phyloP scores from a whole-genome alignment of 2,329 filamentous ascomycete genomes.

The Didymosphaeria variabile region DNA sequence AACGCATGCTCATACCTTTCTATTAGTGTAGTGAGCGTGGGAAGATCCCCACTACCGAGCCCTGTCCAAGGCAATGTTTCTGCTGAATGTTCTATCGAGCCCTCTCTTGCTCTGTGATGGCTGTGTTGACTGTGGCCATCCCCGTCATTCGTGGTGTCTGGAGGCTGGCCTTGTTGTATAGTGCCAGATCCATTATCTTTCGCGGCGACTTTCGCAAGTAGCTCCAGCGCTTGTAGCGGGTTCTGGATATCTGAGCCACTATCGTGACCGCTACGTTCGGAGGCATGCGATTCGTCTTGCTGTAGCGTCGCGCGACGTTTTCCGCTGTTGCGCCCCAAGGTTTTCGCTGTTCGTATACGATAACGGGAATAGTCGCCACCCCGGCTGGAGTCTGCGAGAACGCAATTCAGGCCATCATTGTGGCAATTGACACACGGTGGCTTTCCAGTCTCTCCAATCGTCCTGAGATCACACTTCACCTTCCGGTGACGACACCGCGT shows the following conservation, averaged over 20 bases:
- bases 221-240: slow-evolving; percentile 14
- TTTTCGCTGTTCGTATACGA: neutral
- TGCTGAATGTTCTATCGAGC: neutral
- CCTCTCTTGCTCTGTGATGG: neutral
- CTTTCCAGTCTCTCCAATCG: slow-evolving; percentile 17
- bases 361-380: slow-evolving; percentile 18
- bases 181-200: slow-evolving; percentile 2
- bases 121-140: neutral
- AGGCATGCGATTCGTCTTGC: neutral
- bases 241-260: slow-evolving; percentile 12
- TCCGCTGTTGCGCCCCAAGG: neutral
- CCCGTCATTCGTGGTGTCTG: neutral
- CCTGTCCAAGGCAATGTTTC: slow-evolving; percentile 1
- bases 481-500: slow-evolving; percentile 15
- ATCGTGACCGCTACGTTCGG: neutral
- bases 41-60: neutral
- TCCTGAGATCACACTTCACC: slow-evolving; percentile 17
- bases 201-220: slow-evolving; percentile 18
- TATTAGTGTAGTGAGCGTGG: neutral
- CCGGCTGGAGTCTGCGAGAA: slow-evolving; percentile 14
- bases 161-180: neutral
- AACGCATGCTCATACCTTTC: neutral
- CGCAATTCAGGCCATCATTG: slow-evolving; percentile 12
- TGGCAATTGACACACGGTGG: slow-evolving; percentile 18
- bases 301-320: neutral